These are phyloP conservation scores for Lachancea fermentati DNA, from an alignment of 805 yeast species.

Conservation along the genomic window DNA sequence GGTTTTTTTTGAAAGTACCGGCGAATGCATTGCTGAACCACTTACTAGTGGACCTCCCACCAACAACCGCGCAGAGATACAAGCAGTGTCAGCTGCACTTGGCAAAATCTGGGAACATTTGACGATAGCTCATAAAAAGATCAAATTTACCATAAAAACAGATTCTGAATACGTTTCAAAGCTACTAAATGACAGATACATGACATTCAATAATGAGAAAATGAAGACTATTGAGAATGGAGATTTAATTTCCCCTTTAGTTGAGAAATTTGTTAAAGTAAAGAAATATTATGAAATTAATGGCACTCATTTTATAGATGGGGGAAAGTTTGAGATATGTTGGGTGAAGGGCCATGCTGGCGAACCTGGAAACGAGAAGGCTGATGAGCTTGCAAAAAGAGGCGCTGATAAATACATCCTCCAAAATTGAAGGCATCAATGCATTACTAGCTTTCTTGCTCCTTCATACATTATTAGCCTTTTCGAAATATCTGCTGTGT, in stretches of 20 bases:
- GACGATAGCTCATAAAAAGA: constrained; percentile 13
- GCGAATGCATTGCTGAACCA: constrained; percentile 49
- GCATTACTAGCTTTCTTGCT: too few species aligned
- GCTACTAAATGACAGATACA: constrained; percentile 51
- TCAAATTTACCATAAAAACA: constrained; percentile 43
- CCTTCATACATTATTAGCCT: too few species aligned
- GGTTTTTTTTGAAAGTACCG: constrained; percentile 59
- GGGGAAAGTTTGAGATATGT: constrained; percentile 39
- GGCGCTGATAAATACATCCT: constrained; percentile 47
- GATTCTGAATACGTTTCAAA: constrained; percentile 69
- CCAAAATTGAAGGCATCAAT: too few species aligned
- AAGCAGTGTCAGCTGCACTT: constrained; percentile 59
- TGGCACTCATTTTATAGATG: constrained; percentile 23
- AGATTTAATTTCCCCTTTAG: constrained; percentile 34
- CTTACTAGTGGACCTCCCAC: constrained; percentile 50
- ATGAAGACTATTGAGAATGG: constrained; percentile 26
- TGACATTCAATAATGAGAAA: constrained; percentile 47
- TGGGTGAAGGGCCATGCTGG: constrained; percentile 77
- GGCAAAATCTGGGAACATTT: constrained; percentile 32
- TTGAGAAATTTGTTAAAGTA: constrained; percentile 37
- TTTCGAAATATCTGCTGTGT: too few species aligned
- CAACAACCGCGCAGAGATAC: constrained; percentile 76
- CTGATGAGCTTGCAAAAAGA: constrained; percentile 67
- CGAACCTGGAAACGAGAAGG: constrained; percentile 63
- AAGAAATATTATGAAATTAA: constrained; percentile 33